phyloP scores from a whole-genome alignment of 352 stramenopile species.

The Hyaloperonospora arabidopsidis region DNA sequence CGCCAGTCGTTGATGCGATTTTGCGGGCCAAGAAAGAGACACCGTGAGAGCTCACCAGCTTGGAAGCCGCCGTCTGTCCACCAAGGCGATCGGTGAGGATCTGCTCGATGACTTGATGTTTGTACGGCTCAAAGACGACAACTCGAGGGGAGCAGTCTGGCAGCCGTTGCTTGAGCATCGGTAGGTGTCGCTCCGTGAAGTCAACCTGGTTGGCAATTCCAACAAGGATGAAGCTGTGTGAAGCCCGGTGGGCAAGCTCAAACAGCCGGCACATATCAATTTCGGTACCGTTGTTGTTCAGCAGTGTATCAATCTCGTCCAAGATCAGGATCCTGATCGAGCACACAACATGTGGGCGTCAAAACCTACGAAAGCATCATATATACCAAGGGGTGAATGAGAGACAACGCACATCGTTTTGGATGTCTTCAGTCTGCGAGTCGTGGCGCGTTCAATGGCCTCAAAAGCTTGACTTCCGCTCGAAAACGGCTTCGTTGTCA shows the following conservation, averaged over 20 bases:
- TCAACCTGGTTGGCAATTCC: slow-evolving; percentile 82
- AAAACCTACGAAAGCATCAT: not conserved
- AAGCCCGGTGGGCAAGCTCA: slow-evolving; percentile 53
- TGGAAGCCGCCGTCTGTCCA: slow-evolving; percentile 29
- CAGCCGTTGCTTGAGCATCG: slow-evolving; percentile 44
- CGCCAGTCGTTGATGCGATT: slow-evolving; percentile 62
- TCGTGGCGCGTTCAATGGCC: slow-evolving; percentile 51
- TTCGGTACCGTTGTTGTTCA: slow-evolving; percentile 61
- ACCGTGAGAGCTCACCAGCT: slow-evolving; percentile 60
- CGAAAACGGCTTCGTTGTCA: slow-evolving; percentile 42
- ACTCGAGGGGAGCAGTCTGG: slow-evolving; percentile 48
- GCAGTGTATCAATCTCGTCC: slow-evolving; percentile 74
- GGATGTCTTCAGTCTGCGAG: slow-evolving; percentile 32
- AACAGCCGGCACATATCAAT: slow-evolving; percentile 69
- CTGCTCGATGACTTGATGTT: slow-evolving; percentile 64
- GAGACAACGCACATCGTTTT: slow-evolving; percentile 41
- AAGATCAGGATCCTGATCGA: slow-evolving; percentile 51
- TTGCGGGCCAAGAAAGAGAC: slow-evolving; percentile 77
- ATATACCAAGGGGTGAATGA: not conserved
- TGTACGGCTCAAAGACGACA: slow-evolving; percentile 77
- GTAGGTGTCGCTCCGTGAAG: slow-evolving; percentile 74
- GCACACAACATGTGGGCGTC: not conserved
- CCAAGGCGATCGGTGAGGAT: slow-evolving; percentile 69
- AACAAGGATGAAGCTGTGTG: slow-evolving; percentile 63
- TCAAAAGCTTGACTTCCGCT: slow-evolving; percentile 50